A percentile compares a stretch with the other conserved stretches of the same genome.
Conservation (phyloP, 495 filamentous ascomycete species). For the Filosporella fistucella region DNA sequence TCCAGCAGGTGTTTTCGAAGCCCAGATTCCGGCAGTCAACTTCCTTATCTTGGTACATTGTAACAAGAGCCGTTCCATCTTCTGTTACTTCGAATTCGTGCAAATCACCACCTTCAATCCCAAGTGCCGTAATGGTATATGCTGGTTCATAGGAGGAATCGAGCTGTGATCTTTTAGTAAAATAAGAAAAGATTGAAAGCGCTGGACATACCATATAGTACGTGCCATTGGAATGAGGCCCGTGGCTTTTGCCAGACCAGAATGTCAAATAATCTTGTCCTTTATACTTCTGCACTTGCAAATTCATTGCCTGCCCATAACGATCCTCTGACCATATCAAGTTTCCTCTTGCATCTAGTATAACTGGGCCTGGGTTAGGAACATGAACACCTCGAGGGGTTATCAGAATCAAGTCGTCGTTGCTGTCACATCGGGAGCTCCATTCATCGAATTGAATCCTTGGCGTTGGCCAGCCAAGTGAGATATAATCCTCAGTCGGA, state of each 20-base stretch:
- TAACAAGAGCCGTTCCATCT: constrained; percentile 46
- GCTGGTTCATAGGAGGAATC: not conserved
- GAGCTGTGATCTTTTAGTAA: not conserved
- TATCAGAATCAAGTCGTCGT: constrained; percentile 34
- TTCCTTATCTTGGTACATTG: constrained; percentile 38
- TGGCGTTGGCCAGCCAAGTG: constrained; percentile 31
- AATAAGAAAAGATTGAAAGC: no score
- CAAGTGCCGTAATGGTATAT: not conserved
- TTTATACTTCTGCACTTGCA: constrained; percentile 27
- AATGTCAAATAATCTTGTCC: constrained; percentile 6
- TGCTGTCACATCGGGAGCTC: constrained; percentile 30
- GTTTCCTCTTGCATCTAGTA: constrained; percentile 38
- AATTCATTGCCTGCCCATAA: constrained; percentile 23
- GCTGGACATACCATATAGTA: no score
- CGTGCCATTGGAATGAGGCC: constrained; percentile 1
- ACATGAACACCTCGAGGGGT: constrained; percentile 35
- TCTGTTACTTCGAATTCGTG: constrained; percentile 45
- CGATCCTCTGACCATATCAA: constrained; percentile 35
- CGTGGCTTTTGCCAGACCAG: constrained; percentile 1
- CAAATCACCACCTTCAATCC: not conserved
- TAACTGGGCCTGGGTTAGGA: constrained; percentile 35
- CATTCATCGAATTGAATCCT: constrained; percentile 30
- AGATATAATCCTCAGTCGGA: constrained; percentile 35
- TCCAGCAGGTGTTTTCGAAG: constrained; percentile 32
- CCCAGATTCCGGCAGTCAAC: constrained; percentile 37